Evolutionary conservation across 2,329 filamentous ascomycete genomes (phyloP).

Genomic region (Talaromyces verruculosus): DNA sequence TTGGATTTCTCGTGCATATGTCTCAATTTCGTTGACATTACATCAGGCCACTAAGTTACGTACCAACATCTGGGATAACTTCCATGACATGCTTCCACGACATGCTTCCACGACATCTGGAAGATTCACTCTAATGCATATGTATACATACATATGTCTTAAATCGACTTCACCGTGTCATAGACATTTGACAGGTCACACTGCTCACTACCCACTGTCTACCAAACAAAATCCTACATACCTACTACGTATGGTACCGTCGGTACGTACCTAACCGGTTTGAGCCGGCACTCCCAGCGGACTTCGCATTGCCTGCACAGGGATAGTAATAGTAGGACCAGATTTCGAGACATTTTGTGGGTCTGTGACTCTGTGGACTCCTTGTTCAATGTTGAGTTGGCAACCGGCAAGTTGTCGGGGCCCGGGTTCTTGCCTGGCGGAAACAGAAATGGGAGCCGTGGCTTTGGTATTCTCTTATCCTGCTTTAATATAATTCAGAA

Average conservation of each 20-base stretch:
- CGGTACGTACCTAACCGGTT: neutral
- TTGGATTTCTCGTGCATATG: neutral
- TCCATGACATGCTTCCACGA: neutral
- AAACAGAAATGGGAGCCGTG: too few relatives aligned
- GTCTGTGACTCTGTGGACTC: neutral
- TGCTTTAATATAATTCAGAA: too few relatives aligned
- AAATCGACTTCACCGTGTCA: neutral
- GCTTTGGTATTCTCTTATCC: too few relatives aligned
- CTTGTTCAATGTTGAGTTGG: neutral
- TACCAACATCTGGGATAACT: neutral
- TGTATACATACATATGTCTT: neutral
- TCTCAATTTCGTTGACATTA: neutral
- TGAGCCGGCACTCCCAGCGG: neutral
- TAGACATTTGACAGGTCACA: neutral
- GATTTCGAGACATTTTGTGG: constrained; percentile 6
- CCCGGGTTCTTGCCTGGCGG: neutral
- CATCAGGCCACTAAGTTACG: neutral
- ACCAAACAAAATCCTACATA: neutral
- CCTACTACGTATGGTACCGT: too few relatives aligned
- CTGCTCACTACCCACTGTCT: neutral
- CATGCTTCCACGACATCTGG: neutral
- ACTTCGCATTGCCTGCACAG: neutral
- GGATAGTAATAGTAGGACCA: neutral
- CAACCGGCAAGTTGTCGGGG: neutral
- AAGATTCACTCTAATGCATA: neutral